phyloP scores from a whole-genome alignment of 371 early-diverging fungal genomes.

The Mucor irregularis region DNA sequence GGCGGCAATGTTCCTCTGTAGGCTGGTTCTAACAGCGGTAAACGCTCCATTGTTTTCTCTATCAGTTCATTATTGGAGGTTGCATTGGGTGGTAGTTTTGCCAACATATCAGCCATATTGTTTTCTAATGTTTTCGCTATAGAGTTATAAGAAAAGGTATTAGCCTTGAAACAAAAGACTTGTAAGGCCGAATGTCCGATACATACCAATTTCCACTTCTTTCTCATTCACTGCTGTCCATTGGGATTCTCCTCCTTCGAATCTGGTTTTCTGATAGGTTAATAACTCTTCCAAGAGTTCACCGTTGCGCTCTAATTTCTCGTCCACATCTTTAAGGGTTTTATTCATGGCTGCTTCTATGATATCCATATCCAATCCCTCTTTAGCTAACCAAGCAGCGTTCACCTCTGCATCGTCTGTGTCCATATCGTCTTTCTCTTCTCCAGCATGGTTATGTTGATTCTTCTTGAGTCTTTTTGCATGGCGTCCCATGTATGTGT shows the following conservation, averaged over 20 bases:
- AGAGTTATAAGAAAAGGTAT: neutral
- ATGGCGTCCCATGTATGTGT: constrained; percentile 43
- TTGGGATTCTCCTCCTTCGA: constrained; percentile 24
- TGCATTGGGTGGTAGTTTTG: constrained; percentile 46
- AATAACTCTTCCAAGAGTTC: constrained; percentile 32
- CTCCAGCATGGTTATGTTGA: constrained; percentile 1
- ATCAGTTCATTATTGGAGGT: constrained; percentile 36
- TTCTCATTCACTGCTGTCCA: constrained; percentile 31
- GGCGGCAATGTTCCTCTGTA: constrained; percentile 58
- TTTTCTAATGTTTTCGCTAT: constrained; percentile 47
- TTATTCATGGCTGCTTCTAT: constrained; percentile 29
- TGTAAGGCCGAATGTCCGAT: neutral
- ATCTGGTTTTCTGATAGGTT: constrained; percentile 40
- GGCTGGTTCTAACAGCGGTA: constrained; percentile 47
- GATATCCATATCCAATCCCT: constrained; percentile 40
- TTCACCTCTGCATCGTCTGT: constrained; percentile 25
- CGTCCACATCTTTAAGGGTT: constrained; percentile 10
- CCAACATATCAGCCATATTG: constrained; percentile 36
- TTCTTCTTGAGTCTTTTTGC: constrained; percentile 30
- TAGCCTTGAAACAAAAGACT: neutral
- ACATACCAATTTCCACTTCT: constrained; percentile 37
- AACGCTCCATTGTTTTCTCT: constrained; percentile 47
- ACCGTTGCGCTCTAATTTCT: constrained; percentile 34
- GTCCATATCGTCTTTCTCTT: neutral
- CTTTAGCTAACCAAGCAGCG: constrained; percentile 36